Evolutionary conservation across 805 yeast species (phyloP), one percentile per base, ranked within the genome.

Genomic region (Candida caryicola): DNA sequence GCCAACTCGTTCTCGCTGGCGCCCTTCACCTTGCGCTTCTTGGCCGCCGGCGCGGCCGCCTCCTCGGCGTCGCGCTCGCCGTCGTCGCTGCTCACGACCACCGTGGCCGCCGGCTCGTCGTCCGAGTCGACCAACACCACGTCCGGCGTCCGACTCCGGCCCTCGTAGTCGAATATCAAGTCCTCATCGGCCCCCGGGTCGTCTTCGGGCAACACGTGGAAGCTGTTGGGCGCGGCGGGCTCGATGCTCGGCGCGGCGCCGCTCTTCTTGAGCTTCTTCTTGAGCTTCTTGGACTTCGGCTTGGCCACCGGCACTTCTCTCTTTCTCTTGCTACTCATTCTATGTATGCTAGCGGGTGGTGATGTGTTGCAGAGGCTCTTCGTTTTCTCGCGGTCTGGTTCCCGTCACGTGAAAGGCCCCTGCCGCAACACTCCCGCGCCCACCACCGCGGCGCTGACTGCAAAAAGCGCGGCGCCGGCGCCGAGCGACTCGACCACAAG

Each of bases 1-100:
- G 73, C 51, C 3, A 74, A 53, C 28, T 64, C 74, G 41, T 73
- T 70, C 14, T 37, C 43, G 5, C 26, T 41, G 10, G 27, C n/a
- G n/a, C n/a, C n/a, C 10, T 21, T 7, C 9, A 21, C 10, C 25
- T 40, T 21, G 28, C 27, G 29, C n/a, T 26, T 23, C 50, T 36
- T 46, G 37, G 37, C 43, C 37, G 41, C 45, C 17, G 17, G 32
- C 13, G 32, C 42, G 8, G 39, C 45, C 1, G 49, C 52, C 2
- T 31, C 43, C 17, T 62, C 65, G 5, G 61, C 50, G 17, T 38
- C 49, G 8, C 57, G 54, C 8, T 46, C 59, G 17, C 43, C 46
- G n/a, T n/a, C n/a, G 10, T 10, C 10, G 25, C 25, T 21, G 9
- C 9, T 7, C 7, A 21, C 25, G 7, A 43, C 54, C 2, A 34